phyloP scores from a whole-genome alignment of 129 eudicot species.

The Daucus carota region DH1_v3.0 NC_030381.2:7591001-7591500 shows the following conservation, averaged over 20 bases:
- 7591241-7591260: no score
- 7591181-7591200: neutral
- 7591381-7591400: constrained; percentile 72
- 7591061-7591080: neutral
- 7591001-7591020: neutral
- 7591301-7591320: neutral
- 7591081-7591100: no score
- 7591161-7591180: neutral
- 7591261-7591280: constrained; percentile 19
- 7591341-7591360: constrained; percentile 41
- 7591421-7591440: constrained; percentile 86
- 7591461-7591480: neutral
- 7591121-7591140: neutral
- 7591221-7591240: no score
- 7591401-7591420: constrained; percentile 87
- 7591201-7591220: neutral
- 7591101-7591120: neutral
- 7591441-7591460: neutral
- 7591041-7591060: neutral
- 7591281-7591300: neutral
- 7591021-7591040: neutral
- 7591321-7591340: neutral
- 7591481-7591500: neutral
- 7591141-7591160: no score
- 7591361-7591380: constrained; percentile 82